phyloP scores from a whole-genome alignment of 148 eudicot species.

The Nepenthes gracilis region DNA sequence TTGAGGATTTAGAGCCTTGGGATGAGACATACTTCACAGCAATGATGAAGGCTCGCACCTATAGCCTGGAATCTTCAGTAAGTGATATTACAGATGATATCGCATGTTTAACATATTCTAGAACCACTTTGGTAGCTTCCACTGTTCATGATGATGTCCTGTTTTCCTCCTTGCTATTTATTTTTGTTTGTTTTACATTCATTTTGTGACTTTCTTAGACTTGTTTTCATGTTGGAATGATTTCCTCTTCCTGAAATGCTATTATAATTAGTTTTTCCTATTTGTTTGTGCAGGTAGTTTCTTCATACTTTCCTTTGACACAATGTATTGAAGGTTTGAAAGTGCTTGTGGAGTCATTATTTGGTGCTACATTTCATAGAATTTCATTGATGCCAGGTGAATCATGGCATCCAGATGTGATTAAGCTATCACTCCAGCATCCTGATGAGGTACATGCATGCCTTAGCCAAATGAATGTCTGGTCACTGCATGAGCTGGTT shows the following conservation, averaged over 20 bases:
- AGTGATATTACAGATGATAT: not conserved
- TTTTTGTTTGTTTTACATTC: not conserved
- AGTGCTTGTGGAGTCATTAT: slow-evolving; percentile 70
- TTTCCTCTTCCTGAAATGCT: not conserved
- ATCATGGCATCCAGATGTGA: slow-evolving; percentile 98
- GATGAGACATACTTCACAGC: slow-evolving; percentile 80
- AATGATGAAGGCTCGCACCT: slow-evolving; percentile 63
- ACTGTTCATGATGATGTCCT: not conserved
- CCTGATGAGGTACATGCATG: slow-evolving; percentile 66
- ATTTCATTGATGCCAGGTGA: slow-evolving; percentile 82
- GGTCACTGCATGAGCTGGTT: not conserved
- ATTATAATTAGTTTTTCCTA: not conserved
- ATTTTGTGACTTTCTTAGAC: not conserved
- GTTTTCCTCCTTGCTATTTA: not conserved
- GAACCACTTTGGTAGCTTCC: not conserved
- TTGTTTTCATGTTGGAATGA: not conserved
- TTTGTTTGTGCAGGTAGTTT: slow-evolving; percentile 44
- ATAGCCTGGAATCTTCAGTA: slow-evolving; percentile 64
- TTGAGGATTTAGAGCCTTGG: slow-evolving; percentile 82
- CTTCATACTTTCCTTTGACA: slow-evolving; percentile 80
- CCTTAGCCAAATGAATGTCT: not conserved
- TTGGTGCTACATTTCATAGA: slow-evolving; percentile 57
- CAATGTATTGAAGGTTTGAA: slow-evolving; percentile 89
- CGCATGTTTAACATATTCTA: not conserved
- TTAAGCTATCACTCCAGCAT: slow-evolving; percentile 83